phyloP scores from a whole-genome alignment of 2,329 filamentous ascomycete genomes.

The Hypoxylon sp. region DNA sequence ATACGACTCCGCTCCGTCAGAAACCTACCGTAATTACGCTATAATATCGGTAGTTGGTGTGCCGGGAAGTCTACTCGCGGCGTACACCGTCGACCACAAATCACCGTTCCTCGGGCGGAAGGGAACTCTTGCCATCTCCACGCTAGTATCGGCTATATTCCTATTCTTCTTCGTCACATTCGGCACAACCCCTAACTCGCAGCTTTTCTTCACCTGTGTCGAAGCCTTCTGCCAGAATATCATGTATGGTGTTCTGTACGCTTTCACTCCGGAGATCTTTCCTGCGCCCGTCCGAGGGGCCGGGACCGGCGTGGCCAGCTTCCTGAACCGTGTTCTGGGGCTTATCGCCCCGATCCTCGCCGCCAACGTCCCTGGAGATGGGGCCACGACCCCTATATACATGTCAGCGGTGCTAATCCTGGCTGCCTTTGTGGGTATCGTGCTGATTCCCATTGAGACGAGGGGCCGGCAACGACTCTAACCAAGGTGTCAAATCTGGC shows the following conservation, averaged over 20 bases:
- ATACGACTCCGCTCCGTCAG: conserved; percentile 51
- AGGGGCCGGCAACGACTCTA: conserved; percentile 69
- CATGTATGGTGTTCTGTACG: conserved; percentile 82
- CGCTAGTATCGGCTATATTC: conserved; percentile 75
- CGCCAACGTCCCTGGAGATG: conserved; percentile 69
- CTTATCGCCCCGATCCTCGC: conserved; percentile 77
- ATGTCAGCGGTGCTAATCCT: conserved; percentile 69
- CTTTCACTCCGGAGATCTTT: conserved; percentile 83
- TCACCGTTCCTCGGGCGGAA: conserved; percentile 75
- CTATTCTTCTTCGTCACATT: conserved; percentile 75
- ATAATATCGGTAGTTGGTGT: conserved; percentile 83
- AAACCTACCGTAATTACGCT: conserved; percentile 82
- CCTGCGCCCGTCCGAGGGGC: conserved; percentile 78
- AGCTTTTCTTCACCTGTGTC: conserved; percentile 75
- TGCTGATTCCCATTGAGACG: conserved; percentile 73
- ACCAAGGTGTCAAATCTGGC: conserved; percentile 15
- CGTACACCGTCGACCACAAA: conserved; percentile 75
- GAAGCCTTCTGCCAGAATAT: conserved; percentile 81
- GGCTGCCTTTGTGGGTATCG: conserved; percentile 70
- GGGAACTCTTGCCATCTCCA: conserved; percentile 77
- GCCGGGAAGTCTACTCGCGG: conserved; percentile 80
- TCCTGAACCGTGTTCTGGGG: conserved; percentile 76
- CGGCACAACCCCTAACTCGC: conserved; percentile 66
- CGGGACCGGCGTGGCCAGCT: conserved; percentile 78
- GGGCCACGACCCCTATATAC: conserved; percentile 69